Percentiles rank a stretch among this genome's conserved stretches.
Conservation (phyloP, 495 filamentous ascomycete species). For the Schizothecium vesticola region DNA sequence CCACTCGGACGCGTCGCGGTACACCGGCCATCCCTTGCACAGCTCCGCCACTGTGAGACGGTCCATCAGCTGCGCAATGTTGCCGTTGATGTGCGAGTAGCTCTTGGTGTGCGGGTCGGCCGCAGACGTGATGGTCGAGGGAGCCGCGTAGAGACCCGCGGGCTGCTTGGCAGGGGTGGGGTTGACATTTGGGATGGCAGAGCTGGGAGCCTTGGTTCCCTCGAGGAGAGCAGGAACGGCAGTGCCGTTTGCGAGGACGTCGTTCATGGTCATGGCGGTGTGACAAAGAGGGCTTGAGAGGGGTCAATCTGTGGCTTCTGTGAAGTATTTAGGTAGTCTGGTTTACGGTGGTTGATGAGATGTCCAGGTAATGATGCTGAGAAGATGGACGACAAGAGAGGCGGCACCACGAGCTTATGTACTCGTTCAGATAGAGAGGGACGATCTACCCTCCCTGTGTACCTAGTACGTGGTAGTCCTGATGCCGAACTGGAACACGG, state of each 20-base stretch:
- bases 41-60: constrained; percentile 54
- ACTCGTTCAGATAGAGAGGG: neutral
- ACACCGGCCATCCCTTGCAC: constrained; percentile 64
- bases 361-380: neutral
- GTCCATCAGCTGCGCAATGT: constrained; percentile 41
- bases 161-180: neutral
- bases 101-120: constrained; percentile 35
- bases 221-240: neutral
- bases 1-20: constrained; percentile 62
- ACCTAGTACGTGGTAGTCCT: neutral
- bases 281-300: neutral
- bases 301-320: too few relatives aligned
- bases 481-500: neutral
- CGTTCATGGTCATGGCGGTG: neutral
- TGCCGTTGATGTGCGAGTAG: constrained; percentile 56
- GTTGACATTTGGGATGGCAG: neutral
- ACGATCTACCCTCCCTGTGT: neutral
- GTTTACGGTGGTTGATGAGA: neutral
- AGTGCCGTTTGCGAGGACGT: neutral
- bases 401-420: neutral
- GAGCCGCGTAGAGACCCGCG: neutral
- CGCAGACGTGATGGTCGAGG: constrained; percentile 38
- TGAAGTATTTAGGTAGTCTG: neutral
- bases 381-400: neutral
- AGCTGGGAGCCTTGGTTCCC: neutral